A percentile compares a stretch with the other conserved stretches of the same genome.
These are phyloP conservation scores for Stachybotrys chartarum DNA, from an alignment of 2,329 filamentous ascomycete genomes.

Conservation along the genomic window DNA sequence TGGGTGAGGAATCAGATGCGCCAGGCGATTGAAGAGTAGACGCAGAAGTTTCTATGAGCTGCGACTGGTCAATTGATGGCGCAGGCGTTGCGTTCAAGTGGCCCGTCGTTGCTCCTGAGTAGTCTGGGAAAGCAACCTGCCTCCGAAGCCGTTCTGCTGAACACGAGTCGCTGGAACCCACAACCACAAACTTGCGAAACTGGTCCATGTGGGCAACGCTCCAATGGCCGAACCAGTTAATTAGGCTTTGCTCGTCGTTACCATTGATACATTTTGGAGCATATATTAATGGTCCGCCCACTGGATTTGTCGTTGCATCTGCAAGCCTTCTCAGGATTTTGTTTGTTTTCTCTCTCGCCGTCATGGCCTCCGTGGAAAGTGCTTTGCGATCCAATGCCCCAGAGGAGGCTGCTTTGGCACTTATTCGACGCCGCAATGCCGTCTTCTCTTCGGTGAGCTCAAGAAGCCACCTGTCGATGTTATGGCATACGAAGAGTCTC, in stretches of 20 bases:
- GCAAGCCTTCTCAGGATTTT: conserved; percentile 11
- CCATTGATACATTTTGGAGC: conserved; percentile 41
- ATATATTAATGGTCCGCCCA: conserved; percentile 30
- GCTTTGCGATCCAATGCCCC: not conserved
- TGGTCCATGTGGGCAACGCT: conserved; percentile 38
- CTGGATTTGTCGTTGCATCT: conserved; percentile 5
- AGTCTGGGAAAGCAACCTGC: not conserved
- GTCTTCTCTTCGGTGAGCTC: conserved; percentile 16
- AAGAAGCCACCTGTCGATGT: conserved; percentile 19
- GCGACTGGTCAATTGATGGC: no score
- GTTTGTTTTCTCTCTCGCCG: conserved; percentile 15
- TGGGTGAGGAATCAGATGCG: not conserved
- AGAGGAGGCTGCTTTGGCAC: no score
- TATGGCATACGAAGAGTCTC: conserved; percentile 21
- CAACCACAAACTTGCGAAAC: conserved; percentile 47
- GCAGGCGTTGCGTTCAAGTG: no score
- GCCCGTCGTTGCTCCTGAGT: not conserved
- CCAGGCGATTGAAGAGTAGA: not conserved
- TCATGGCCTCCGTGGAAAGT: conserved; percentile 5
- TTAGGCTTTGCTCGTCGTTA: conserved; percentile 54
- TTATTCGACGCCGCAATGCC: not conserved
- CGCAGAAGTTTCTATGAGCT: no score
- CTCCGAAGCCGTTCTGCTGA: not conserved
- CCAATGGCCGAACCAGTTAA: conserved; percentile 59
- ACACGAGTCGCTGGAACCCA: conserved; percentile 35